Conservation (phyloP, 2,329 filamentous ascomycete genomes). For the Ophiobolus disseminans region DNA sequence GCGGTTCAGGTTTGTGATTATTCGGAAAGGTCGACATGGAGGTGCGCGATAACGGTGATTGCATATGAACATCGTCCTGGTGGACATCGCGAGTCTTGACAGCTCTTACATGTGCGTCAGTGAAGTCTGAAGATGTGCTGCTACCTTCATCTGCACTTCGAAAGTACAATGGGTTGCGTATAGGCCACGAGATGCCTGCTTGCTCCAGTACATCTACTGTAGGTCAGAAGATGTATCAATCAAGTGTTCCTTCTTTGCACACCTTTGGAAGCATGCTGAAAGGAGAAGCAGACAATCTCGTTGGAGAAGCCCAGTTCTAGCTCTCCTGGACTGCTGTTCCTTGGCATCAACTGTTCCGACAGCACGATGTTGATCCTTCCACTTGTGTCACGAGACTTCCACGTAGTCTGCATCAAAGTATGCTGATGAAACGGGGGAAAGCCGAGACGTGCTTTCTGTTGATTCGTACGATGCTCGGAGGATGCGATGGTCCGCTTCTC, state of each 20-base stretch:
- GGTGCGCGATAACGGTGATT: constrained; percentile 17
- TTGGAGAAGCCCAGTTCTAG: constrained; percentile 68
- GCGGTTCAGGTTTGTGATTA: constrained; percentile 22
- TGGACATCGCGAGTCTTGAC: constrained; percentile 1
- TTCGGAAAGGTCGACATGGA: constrained; percentile 14
- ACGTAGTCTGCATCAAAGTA: constrained; percentile 71
- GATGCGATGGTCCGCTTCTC: constrained; percentile 30
- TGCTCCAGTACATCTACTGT: constrained; percentile 72
- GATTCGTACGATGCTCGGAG: constrained; percentile 60
- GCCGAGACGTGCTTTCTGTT: constrained; percentile 60
- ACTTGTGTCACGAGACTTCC: constrained; percentile 73
- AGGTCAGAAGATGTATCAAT: constrained; percentile 17
- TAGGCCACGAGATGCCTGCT: constrained; percentile 81
- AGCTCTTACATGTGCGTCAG: neutral
- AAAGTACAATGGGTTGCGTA: constrained; percentile 41
- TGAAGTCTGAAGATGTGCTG: constrained; percentile 1
- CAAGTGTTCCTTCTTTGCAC: constrained; percentile 31
- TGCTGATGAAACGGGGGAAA: constrained; percentile 78
- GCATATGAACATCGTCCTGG: constrained; percentile 6
- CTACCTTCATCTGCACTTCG: constrained; percentile 14
- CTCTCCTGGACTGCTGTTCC: constrained; percentile 22
- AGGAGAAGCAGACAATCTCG: constrained; percentile 79
- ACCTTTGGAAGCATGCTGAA: constrained; percentile 84
- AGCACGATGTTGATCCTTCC: constrained; percentile 80
- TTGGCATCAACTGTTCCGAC: constrained; percentile 69